These are phyloP conservation scores for Penicillium bovifimosum DNA, from an alignment of 495 filamentous ascomycete genomes.

Conservation along the genomic window DNA sequence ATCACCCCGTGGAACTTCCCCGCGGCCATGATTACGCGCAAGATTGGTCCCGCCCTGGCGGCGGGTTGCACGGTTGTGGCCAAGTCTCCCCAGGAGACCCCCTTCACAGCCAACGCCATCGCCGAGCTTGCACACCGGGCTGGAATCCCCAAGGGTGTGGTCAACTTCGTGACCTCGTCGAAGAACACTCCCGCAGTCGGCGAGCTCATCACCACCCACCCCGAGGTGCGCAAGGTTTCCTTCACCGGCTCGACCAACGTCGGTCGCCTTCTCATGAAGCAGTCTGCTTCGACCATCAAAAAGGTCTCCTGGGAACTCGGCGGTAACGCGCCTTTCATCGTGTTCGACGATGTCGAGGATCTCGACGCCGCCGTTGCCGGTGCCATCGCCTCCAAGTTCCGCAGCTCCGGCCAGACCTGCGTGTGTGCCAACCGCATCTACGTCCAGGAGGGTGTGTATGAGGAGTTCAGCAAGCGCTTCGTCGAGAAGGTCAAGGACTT, in stretches of 20 bases:
- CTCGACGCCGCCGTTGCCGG: slow-evolving; percentile 71
- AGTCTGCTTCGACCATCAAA: slow-evolving; percentile 75
- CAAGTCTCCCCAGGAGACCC: slow-evolving; percentile 83
- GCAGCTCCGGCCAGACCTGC: slow-evolving; percentile 83
- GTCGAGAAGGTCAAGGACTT: slow-evolving; percentile 70
- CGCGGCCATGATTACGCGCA: slow-evolving; percentile 86
- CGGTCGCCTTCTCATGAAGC: slow-evolving; percentile 84
- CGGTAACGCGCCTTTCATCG: slow-evolving; percentile 89
- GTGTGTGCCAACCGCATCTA: slow-evolving; percentile 87
- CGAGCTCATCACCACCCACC: slow-evolving; percentile 62
- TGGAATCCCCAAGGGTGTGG: slow-evolving; percentile 76
- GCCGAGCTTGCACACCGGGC: slow-evolving; percentile 78
- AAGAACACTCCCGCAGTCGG: slow-evolving; percentile 71
- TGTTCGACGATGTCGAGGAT: slow-evolving; percentile 81
- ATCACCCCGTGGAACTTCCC: slow-evolving; percentile 99
- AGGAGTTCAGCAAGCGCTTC: slow-evolving; percentile 66
- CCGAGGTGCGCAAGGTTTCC: slow-evolving; percentile 73
- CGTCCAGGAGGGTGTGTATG: slow-evolving; percentile 73
- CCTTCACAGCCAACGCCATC: slow-evolving; percentile 74
- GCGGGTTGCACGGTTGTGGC: slow-evolving; percentile 80
- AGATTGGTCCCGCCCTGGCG: slow-evolving; percentile 79
- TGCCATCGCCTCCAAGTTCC: slow-evolving; percentile 75
- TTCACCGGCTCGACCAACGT: slow-evolving; percentile 86
- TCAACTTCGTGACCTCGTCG: slow-evolving; percentile 73
- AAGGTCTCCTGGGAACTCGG: slow-evolving; percentile 83